phyloP scores from a whole-genome alignment of 306 rosid genomes.

The Quercus parvula region DNA sequence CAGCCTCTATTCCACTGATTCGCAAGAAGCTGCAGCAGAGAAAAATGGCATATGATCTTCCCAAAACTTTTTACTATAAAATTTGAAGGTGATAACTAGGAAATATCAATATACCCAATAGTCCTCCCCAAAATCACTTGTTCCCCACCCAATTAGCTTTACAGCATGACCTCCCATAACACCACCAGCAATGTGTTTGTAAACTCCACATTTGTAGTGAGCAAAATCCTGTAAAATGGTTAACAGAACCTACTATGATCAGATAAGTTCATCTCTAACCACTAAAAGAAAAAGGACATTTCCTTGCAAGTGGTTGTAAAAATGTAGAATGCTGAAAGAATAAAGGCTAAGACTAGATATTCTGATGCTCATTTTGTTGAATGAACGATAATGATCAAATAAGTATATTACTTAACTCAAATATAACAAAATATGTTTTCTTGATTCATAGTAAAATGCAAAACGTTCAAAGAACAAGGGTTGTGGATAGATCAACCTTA shows the following conservation, averaged over 20 bases:
- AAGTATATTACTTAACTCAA: not conserved
- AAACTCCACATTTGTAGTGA: conserved; percentile 94
- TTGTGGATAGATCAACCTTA: too few relatives aligned
- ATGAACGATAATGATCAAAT: not conserved
- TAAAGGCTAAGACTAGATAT: not conserved
- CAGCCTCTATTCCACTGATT: conserved; percentile 91
- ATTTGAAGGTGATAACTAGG: not conserved
- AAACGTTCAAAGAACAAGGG: too few relatives aligned
- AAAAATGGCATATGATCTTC: conserved; percentile 25
- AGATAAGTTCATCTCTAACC: not conserved
- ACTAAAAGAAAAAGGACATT: not conserved
- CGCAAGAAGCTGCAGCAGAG: conserved; percentile 76
- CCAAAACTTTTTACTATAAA: not conserved
- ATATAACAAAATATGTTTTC: not conserved
- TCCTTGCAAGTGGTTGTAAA: not conserved
- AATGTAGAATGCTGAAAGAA: not conserved
- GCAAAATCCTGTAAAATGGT: conserved; percentile 78
- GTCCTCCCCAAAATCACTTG: conserved; percentile 68
- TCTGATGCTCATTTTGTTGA: not conserved
- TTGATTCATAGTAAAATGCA: too few relatives aligned
- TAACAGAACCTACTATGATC: not conserved
- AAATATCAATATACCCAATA: conserved; percentile 69
- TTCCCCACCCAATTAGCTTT: conserved; percentile 95
- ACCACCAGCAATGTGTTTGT: conserved; percentile 74
- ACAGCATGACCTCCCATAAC: conserved; percentile 89